phyloP scores from a whole-genome alignment of 1,284 basidiomycete genomes.

The Trichosporon coremiiforme region DNA sequence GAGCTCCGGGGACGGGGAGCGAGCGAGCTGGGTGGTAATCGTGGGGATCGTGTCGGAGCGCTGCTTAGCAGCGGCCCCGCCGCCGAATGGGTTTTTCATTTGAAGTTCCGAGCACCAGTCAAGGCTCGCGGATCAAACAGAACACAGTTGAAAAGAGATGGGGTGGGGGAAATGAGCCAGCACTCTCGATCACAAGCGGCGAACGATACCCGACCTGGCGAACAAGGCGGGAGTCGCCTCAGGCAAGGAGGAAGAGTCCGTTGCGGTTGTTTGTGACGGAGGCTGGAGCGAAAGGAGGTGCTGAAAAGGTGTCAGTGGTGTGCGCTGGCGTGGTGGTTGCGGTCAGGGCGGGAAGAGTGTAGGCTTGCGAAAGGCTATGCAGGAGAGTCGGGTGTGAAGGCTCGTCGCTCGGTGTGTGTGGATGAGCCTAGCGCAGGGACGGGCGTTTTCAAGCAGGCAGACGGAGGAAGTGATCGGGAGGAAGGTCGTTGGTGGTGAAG shows the following conservation, averaged over 20 bases:
- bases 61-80: conserved; percentile 12
- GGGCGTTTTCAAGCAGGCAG: background rate
- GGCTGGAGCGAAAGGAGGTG: background rate
- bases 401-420: background rate
- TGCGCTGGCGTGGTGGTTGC: background rate
- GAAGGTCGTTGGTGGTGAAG: background rate
- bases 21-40: conserved; percentile 33
- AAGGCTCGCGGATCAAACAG: conserved; percentile 14
- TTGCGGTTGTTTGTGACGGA: conserved; percentile 2
- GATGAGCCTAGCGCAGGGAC: background rate
- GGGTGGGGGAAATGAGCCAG: background rate
- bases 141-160: background rate
- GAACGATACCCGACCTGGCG: background rate
- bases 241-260: background rate
- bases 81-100: background rate
- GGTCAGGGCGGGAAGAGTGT: background rate
- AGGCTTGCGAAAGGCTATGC: background rate
- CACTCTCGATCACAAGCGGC: background rate
- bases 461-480: background rate
- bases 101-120: conserved; percentile 13
- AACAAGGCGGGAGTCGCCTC: conserved; percentile 3
- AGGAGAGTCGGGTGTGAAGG: background rate
- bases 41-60: conserved; percentile 24
- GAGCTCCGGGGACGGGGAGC: conserved; percentile 27
- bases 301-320: conserved; percentile 10